phyloP scores from a whole-genome alignment of 1,284 basidiomycete genomes.

The Apiotrichum mycotoxinovorans region DNA sequence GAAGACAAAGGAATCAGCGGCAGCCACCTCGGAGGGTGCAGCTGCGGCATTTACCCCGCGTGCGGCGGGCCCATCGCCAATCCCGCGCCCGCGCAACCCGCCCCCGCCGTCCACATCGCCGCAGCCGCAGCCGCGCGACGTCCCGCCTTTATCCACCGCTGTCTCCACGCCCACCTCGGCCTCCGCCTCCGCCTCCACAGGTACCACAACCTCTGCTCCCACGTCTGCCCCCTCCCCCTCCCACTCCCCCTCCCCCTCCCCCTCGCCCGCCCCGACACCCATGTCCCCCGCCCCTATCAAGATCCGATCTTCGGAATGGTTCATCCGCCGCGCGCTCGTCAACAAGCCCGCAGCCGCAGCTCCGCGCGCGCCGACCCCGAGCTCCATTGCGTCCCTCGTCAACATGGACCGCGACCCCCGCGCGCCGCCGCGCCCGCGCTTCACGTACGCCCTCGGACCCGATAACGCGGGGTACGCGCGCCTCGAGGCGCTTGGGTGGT shows the following conservation, averaged over 20 bases:
- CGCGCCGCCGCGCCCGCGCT: constrained; percentile 8
- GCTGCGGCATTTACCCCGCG: too few relatives aligned
- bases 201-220: too few relatives aligned
- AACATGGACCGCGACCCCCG: constrained; percentile 16
- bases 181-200: too few relatives aligned
- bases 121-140: too few relatives aligned
- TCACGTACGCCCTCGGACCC: constrained; percentile 39
- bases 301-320: constrained; percentile 41
- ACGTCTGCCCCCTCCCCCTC: too few relatives aligned
- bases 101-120: too few relatives aligned
- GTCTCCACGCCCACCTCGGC: too few relatives aligned
- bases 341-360: constrained; percentile 4
- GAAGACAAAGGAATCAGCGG: not conserved
- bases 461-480: constrained; percentile 44
- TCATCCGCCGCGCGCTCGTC: constrained; percentile 44
- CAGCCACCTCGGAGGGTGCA: too few relatives aligned
- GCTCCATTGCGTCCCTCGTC: constrained; percentile 34
- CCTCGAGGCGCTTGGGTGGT: constrained; percentile 40
- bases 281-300: constrained; percentile 18
- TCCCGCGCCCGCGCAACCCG: too few relatives aligned
- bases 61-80: not conserved
- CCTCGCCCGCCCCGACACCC: not conserved
- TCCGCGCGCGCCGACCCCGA: constrained; percentile 10
- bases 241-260: not conserved
- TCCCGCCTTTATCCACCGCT: too few relatives aligned